Evolutionary conservation across 306 rosid genomes (phyloP).

Genomic region (Hippophae gyantsensis): DNA sequence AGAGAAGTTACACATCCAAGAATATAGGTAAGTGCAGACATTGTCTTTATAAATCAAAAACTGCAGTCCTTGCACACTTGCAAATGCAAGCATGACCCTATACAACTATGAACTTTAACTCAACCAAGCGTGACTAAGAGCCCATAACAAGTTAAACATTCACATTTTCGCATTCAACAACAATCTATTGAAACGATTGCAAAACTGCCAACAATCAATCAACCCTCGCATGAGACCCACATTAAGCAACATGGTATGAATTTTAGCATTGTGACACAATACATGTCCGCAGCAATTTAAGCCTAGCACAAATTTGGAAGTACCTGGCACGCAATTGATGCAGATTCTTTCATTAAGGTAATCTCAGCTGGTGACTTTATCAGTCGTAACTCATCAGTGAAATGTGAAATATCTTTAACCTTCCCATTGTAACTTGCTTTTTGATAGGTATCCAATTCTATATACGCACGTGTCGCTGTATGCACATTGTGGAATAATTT

Average conservation of each 20-base stretch:
- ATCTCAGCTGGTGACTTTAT: constrained; percentile 87
- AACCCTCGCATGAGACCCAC: no score
- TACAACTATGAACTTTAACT: not conserved
- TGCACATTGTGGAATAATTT: constrained; percentile 66
- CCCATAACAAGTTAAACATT: no score
- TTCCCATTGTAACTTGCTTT: constrained; percentile 36
- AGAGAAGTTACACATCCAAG: not conserved
- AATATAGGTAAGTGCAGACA: not conserved
- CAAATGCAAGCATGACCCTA: not conserved
- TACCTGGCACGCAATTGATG: constrained; percentile 94
- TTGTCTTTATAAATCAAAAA: not conserved
- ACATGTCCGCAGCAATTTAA: not conserved
- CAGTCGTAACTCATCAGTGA: constrained; percentile 66
- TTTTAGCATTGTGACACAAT: not conserved
- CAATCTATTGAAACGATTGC: no score
- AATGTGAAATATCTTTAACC: constrained; percentile 44
- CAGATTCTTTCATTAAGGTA: constrained; percentile 79
- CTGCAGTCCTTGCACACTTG: not conserved
- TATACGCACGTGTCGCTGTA: constrained; percentile 59
- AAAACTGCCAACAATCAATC: no score
- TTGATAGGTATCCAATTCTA: constrained; percentile 54
- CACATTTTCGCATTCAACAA: no score
- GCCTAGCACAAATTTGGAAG: constrained; percentile 4
- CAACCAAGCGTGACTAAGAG: no score
- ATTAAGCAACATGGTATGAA: no score